These are phyloP conservation scores for Amesomyces nigricolor DNA, from an alignment of 2,329 filamentous ascomycete genomes.

Conservation along the genomic window DNA sequence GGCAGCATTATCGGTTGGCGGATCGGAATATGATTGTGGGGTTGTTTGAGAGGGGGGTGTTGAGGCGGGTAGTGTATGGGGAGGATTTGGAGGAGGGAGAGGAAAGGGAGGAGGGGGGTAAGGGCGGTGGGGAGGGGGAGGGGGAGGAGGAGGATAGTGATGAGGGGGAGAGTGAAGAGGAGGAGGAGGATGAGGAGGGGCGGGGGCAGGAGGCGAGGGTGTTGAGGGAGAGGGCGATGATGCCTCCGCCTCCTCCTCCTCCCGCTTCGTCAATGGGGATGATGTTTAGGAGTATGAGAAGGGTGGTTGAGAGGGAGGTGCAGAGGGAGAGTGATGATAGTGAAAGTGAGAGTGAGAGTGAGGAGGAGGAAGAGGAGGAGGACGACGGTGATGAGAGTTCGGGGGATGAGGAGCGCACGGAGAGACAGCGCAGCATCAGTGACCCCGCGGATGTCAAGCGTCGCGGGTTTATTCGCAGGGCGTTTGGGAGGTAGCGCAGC, in stretches of 20 bases:
- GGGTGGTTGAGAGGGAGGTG: conserved; percentile 21
- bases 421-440: conserved; percentile 50
- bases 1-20: conserved; percentile 80
- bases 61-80: conserved; percentile 78
- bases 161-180: conserved; percentile 10
- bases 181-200: not conserved
- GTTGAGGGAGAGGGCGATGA: no score
- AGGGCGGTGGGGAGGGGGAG: conserved; percentile 50
- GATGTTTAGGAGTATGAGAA: not conserved
- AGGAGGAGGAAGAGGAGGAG: conserved; percentile 14
- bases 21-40: conserved; percentile 89
- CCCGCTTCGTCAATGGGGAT: no score
- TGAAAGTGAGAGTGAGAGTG: conserved; percentile 11
- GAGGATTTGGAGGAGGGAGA: conserved; percentile 78
- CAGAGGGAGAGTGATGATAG: conserved; percentile 27
- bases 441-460: conserved; percentile 34
- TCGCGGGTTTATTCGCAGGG: conserved; percentile 12
- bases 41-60: conserved; percentile 84
- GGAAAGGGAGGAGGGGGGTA: conserved; percentile 45
- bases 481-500: conserved; percentile 12
- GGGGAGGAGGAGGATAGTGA: not conserved
- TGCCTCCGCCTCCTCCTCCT: no score
- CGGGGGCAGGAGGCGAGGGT: not conserved
- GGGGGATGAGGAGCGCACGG: conserved; percentile 48
- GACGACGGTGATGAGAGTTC: conserved; percentile 33